Evolutionary conservation across 1,139 yeast genomes (phyloP), one percentile per base, ranked within the genome.

Genomic region (Oligophagozyma castellii): DNA sequence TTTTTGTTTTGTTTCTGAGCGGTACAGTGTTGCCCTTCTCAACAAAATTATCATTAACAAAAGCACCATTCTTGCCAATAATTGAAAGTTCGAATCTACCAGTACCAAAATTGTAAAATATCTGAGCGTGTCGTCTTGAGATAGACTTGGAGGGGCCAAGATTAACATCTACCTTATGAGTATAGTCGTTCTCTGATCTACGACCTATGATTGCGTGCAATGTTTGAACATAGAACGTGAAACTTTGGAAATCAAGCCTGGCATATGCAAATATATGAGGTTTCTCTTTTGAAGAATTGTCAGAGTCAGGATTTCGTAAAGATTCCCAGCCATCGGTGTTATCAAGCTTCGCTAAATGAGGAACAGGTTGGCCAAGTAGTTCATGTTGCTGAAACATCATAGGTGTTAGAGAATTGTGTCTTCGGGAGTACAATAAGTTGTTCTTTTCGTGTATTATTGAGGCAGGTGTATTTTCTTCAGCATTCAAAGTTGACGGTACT

Each of bases 221-320:
- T 1, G 98, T 89, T 55, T 89, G 98, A 3, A 89, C 95, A 45
- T 84, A 89, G 53, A 92, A 89, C 3, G 94, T 83, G 51, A 77
- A 86, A 40, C 83, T 74, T 36, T 81, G 94, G 54, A 89, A 89
- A 51, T 89, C 96, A 24, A 89, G 59, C 40, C 95, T 66, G 2
- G 98, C 98, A 51, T 89, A 89, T 1, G 98, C 98, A 6, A 86
- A 78, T 8, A 89, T 81, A 35, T 72, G 67, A 5, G 81, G 56
- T 31, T 56, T 61, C 29, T 24, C 29, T 14, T 16, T 12, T 12
- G 16, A 14, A 12, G 30, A 24, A 12, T 27, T 26, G 22, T 28
- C 25, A 13, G 29, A 14, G 16, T 26, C 19, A 14, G 16, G 15
- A 3, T 22, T 11, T 11, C 26, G 3, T 16, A 19, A 10, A 19